Percentiles rank a stretch among this genome's conserved stretches.
Conservation (phyloP, 2,329 filamentous ascomycete species). For the Lachnellula subtilissima region DNA sequence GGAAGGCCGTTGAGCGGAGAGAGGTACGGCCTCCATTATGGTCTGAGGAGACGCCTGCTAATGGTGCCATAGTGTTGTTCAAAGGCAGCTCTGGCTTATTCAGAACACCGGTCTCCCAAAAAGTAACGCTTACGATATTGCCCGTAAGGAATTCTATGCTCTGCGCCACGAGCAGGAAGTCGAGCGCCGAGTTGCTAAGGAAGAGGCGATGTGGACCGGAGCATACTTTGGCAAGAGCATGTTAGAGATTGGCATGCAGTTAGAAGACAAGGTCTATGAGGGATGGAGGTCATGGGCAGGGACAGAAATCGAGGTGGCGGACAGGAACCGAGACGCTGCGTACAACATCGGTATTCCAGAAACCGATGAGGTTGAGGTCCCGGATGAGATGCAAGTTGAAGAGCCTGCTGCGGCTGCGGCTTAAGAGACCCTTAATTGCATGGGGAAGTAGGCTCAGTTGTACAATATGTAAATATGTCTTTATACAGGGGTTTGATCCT, state of each 20-base stretch:
- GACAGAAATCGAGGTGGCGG: conserved; percentile 40
- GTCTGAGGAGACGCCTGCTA: conserved; percentile 4
- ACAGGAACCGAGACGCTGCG: conserved; percentile 38
- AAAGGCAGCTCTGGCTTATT: conserved; percentile 85
- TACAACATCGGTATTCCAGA: conserved; percentile 42
- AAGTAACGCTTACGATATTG: conserved; percentile 74
- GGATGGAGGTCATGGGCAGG: conserved; percentile 78
- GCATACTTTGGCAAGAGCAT: conserved; percentile 80
- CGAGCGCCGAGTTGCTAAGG: conserved; percentile 73
- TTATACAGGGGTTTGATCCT: neutral
- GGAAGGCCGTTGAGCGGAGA: conserved; percentile 78
- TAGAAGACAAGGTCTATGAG: conserved; percentile 78
- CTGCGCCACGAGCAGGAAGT: conserved; percentile 79
- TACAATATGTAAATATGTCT: neutral
- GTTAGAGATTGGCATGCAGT: conserved; percentile 70
- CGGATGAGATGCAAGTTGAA: neutral
- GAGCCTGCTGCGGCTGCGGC: neutral
- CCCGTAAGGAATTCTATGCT: conserved; percentile 85
- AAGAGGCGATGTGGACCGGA: conserved; percentile 81
- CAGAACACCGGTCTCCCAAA: conserved; percentile 56
- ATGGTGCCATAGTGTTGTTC: conserved; percentile 65
- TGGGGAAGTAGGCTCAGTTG: neutral
- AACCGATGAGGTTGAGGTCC: conserved; percentile 30
- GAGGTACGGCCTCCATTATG: conserved; percentile 49
- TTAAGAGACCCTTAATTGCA: neutral